Conservation (phyloP, 1,139 yeast genomes). For the Magnusiomyces ingens region DNA sequence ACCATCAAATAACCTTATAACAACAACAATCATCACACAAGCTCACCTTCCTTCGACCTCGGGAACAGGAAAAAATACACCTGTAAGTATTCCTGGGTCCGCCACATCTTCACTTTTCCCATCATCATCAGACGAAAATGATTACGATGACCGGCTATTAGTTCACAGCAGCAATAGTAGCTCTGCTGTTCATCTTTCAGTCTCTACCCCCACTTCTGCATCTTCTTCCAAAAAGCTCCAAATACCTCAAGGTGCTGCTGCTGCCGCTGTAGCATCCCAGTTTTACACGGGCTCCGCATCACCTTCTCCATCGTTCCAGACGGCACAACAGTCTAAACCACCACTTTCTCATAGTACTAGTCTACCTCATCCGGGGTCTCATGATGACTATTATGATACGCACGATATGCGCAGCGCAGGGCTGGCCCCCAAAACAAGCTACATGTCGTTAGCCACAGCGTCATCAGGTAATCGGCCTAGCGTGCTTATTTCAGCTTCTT, state of each 20-base stretch:
- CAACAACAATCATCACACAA: slow-evolving; percentile 2
- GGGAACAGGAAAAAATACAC: slow-evolving; percentile 1
- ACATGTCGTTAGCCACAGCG: slow-evolving; percentile 6
- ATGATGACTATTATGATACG: not conserved
- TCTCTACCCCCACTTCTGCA: slow-evolving; percentile 3
- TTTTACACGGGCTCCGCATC: too few relatives aligned
- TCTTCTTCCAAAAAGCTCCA: not conserved
- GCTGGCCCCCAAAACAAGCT: not conserved
- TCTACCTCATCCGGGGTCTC: slow-evolving; percentile 2
- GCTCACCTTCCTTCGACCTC: not conserved
- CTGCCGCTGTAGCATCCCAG: too few relatives aligned
- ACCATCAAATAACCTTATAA: slow-evolving; percentile 1
- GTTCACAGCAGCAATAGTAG: slow-evolving; percentile 1
- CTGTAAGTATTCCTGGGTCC: too few relatives aligned
- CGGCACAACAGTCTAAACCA: not conserved
- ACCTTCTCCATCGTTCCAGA: too few relatives aligned
- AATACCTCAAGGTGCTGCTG: slow-evolving; percentile 7
- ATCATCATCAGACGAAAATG: not conserved
- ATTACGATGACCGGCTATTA: not conserved
- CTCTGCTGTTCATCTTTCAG: slow-evolving; percentile 2
- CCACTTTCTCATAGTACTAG: slow-evolving; percentile 4
- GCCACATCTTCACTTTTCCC: too few relatives aligned
- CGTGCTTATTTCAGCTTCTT: too few relatives aligned
- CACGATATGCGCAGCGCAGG: not conserved
- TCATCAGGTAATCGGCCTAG: not conserved